These are phyloP conservation scores for Vaccinium corymbosum DNA, from an alignment of 148 eudicot species.

Conservation along the genomic window DNA sequence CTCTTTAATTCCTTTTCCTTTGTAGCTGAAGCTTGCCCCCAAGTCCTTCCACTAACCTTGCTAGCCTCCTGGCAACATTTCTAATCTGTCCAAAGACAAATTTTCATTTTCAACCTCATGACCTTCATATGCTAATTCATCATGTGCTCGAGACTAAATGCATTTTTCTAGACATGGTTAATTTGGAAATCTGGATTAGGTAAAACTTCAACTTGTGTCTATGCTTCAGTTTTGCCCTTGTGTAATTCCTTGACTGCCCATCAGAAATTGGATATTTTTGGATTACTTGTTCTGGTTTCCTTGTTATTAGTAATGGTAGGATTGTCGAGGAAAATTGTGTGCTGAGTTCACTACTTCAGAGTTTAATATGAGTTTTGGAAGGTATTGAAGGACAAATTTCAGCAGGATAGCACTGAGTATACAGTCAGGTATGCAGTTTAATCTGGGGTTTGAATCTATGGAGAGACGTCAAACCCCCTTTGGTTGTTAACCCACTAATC, in stretches of 20 bases:
- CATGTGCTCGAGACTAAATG: background rate
- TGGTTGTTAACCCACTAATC: too few relatives aligned
- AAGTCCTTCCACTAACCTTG: background rate
- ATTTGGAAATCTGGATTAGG: background rate
- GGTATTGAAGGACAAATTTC: background rate
- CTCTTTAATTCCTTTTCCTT: background rate
- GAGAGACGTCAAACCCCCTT: too few relatives aligned
- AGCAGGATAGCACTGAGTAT: background rate
- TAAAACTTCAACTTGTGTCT: background rate
- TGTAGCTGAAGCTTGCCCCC: background rate
- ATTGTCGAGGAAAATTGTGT: background rate
- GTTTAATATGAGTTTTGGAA: conserved; percentile 1
- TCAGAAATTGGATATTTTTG: background rate
- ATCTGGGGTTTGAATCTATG: too few relatives aligned
- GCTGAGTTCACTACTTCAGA: background rate
- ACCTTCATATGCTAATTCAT: background rate
- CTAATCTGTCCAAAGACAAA: background rate
- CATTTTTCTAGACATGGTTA: background rate
- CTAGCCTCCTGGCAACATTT: background rate
- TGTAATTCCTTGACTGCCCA: background rate
- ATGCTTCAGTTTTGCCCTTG: background rate
- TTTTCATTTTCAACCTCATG: background rate
- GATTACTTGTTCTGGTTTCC: background rate
- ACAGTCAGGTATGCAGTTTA: background rate
- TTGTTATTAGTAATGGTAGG: background rate